Evolutionary conservation across 176 grass and related monocot genomes (phyloP).

Genomic region (Hordeum vulgare): MorexV3_pseudomolecules_assembly NC_058522.1:458920825-458921324

Average conservation of each 20-base stretch:
- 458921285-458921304: neutral
- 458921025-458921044: neutral
- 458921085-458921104: slow-evolving; percentile 12
- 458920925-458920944: slow-evolving; percentile 2
- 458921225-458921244: slow-evolving; percentile 50
- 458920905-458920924: neutral
- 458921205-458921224: slow-evolving; percentile 72
- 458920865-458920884: neutral
- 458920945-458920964: neutral
- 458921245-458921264: slow-evolving; percentile 8
- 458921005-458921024: neutral
- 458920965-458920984: slow-evolving; percentile 38
- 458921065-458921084: slow-evolving; percentile 45
- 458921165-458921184: slow-evolving; percentile 20
- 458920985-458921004: slow-evolving; percentile 32
- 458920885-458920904: neutral
- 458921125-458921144: slow-evolving; percentile 47
- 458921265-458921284: neutral
- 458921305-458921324: neutral
- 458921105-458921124: slow-evolving; percentile 24
- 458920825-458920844: slow-evolving; percentile 28
- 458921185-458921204: slow-evolving; percentile 38
- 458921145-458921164: slow-evolving; percentile 33
- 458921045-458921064: slow-evolving; percentile 34
- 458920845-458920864: slow-evolving; percentile 14